Evolutionary conservation across 805 yeast genomes (phyloP).

Genomic region (Lipomyces sp.): DNA sequence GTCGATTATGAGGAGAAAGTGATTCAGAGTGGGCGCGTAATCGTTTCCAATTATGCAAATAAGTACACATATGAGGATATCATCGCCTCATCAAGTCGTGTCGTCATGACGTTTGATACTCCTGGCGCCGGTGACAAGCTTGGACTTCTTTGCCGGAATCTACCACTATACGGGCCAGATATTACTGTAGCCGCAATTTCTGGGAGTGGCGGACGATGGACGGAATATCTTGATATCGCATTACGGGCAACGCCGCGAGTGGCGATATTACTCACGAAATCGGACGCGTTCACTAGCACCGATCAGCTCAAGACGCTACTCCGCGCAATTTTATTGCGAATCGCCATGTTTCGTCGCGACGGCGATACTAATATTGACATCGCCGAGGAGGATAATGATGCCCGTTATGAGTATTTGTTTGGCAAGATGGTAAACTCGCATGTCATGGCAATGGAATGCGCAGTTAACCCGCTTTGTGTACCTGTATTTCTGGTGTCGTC

Average conservation of each 20-base stretch:
- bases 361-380: background rate
- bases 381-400: constrained; percentile 4
- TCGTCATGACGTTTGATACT: constrained; percentile 35
- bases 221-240: constrained; percentile 29
- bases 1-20: constrained; percentile 10
- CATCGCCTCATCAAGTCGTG: constrained; percentile 26
- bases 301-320: constrained; percentile 24
- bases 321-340: constrained; percentile 19
- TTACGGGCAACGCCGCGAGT: constrained; percentile 24
- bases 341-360: constrained; percentile 17
- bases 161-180: constrained; percentile 31
- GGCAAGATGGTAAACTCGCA: constrained; percentile 35
- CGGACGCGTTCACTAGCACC: constrained; percentile 24
- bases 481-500: constrained; percentile 36
- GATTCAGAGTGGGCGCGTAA: constrained; percentile 8
- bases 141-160: constrained; percentile 27
- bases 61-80: constrained; percentile 34
- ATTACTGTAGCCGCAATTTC: constrained; percentile 27
- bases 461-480: constrained; percentile 22
- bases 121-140: constrained; percentile 29
- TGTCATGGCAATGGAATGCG: constrained; percentile 27
- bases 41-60: constrained; percentile 26
- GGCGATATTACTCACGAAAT: constrained; percentile 31
- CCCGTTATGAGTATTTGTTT: constrained; percentile 7
- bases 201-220: constrained; percentile 23